A percentile compares a stretch with the other conserved stretches of the same genome.
phyloP scores from a whole-genome alignment of 305 asterid species.

The Fraxinus paxiana region DNA sequence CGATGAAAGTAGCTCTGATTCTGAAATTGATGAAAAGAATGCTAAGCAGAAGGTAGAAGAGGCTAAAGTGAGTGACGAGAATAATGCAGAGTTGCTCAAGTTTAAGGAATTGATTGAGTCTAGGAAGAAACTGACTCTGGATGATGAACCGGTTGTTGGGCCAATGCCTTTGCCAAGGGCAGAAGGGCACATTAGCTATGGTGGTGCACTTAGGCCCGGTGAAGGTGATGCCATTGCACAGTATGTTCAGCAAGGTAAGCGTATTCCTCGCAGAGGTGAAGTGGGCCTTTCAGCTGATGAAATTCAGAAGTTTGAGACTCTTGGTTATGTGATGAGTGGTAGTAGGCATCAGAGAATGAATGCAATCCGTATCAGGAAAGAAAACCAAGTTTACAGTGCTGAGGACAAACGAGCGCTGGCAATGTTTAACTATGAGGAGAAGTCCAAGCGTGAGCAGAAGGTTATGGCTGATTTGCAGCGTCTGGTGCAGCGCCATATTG shows the following conservation, averaged over 20 bases:
- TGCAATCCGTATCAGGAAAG: background rate
- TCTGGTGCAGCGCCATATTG: background rate
- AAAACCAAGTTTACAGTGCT: background rate
- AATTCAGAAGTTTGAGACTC: background rate
- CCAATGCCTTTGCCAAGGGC: slow-evolving; percentile 69
- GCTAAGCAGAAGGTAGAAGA: slow-evolving; percentile 37
- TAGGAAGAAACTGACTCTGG: background rate
- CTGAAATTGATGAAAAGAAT: slow-evolving; percentile 31
- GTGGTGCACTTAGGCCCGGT: slow-evolving; percentile 99
- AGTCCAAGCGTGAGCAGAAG: background rate
- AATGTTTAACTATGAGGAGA: background rate
- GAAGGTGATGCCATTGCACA: slow-evolving; percentile 71
- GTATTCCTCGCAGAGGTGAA: slow-evolving; percentile 99
- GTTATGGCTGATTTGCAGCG: background rate
- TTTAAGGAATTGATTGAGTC: slow-evolving; percentile 21
- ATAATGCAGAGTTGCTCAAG: slow-evolving; percentile 47
- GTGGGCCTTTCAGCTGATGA: slow-evolving; percentile 80
- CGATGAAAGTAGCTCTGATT: background rate
- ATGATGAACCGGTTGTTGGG: background rate
- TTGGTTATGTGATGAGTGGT: background rate
- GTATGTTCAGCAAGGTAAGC: slow-evolving; percentile 79
- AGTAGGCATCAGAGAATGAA: background rate
- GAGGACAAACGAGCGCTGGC: background rate
- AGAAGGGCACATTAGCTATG: slow-evolving; percentile 95
- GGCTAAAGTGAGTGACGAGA: slow-evolving; percentile 33